Evolutionary conservation across 2,329 filamentous ascomycete genomes (phyloP).

Genomic region (Colletotrichum lupini): DNA sequence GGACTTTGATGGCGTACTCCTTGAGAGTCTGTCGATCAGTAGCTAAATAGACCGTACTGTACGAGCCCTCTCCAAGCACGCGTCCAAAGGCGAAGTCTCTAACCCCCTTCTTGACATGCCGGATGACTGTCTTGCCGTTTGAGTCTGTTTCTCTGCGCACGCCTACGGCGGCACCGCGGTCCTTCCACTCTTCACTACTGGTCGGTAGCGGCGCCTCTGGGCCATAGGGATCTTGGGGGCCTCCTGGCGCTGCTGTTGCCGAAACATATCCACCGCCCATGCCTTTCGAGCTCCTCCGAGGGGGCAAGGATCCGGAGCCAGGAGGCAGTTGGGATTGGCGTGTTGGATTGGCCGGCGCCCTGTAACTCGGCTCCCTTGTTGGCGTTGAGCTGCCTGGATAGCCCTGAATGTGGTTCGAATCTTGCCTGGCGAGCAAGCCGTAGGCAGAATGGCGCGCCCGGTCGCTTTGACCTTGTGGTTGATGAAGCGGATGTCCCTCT

Average conservation of each 20-base stretch:
- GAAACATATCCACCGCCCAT: slow-evolving; percentile 68
- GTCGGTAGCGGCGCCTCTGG: slow-evolving; percentile 56
- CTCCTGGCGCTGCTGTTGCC: slow-evolving; percentile 56
- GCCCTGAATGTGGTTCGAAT: slow-evolving; percentile 70
- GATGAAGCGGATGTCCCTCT: slow-evolving; percentile 47
- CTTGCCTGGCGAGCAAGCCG: slow-evolving; percentile 66
- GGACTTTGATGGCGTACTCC: slow-evolving; percentile 97
- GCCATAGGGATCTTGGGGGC: slow-evolving; percentile 43
- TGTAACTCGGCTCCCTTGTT: slow-evolving; percentile 75
- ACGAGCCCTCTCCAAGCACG: slow-evolving; percentile 93
- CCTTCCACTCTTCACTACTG: slow-evolving; percentile 94
- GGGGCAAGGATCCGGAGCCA: slow-evolving; percentile 74
- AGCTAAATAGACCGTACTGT: slow-evolving; percentile 93
- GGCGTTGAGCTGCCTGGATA: slow-evolving; percentile 69
- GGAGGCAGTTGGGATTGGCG: slow-evolving; percentile 62
- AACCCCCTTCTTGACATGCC: slow-evolving; percentile 94
- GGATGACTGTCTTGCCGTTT: slow-evolving; percentile 82
- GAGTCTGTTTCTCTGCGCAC: slow-evolving; percentile 86
- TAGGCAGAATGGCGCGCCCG: slow-evolving; percentile 67
- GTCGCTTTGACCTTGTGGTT: slow-evolving; percentile 67
- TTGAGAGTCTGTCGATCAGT: slow-evolving; percentile 94
- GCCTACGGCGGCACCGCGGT: slow-evolving; percentile 88
- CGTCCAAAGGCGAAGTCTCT: slow-evolving; percentile 95
- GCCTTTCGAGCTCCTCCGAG: slow-evolving; percentile 80
- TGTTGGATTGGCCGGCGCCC: slow-evolving; percentile 74